These are phyloP conservation scores for Candida gorgasii DNA, from an alignment of 805 yeast genomes.

Conservation along the genomic window DNA sequence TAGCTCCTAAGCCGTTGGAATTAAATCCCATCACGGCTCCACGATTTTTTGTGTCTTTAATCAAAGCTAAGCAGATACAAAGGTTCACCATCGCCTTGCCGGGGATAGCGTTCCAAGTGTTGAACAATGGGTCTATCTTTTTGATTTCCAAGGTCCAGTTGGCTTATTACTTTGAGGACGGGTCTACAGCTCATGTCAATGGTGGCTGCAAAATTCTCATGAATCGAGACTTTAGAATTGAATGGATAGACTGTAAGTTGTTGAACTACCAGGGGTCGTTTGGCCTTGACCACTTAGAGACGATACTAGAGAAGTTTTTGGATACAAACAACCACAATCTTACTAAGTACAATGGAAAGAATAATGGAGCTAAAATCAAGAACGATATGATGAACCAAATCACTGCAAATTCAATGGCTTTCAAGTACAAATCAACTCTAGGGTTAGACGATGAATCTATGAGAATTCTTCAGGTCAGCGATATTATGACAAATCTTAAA, in stretches of 20 bases:
- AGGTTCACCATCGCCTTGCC: constrained; percentile 32
- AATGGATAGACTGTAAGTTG: constrained; percentile 64
- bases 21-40: constrained; percentile 68
- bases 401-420: constrained; percentile 39
- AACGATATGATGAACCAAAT: constrained; percentile 20
- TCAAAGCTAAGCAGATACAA: constrained; percentile 43
- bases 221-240: constrained; percentile 63
- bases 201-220: constrained; percentile 65
- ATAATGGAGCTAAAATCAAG: constrained; percentile 9
- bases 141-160: constrained; percentile 29
- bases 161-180: constrained; percentile 58
- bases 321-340: constrained; percentile 7
- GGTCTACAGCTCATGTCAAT: constrained; percentile 61
- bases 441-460: constrained; percentile 69
- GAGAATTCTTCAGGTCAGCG: constrained; percentile 73
- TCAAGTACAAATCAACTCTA: constrained; percentile 49
- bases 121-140: constrained; percentile 40
- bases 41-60: constrained; percentile 53
- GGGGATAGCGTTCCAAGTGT: constrained; percentile 40
- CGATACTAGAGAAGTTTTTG: constrained; percentile 14
- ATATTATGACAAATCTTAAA: constrained; percentile 71
- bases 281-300: constrained; percentile 11
- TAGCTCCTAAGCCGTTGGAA: constrained; percentile 58
- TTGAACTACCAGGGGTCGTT: constrained; percentile 28
- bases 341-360: constrained; percentile 9